A percentile compares a stretch with the other conserved stretches of the same genome.
Conservation (phyloP, 257 asterid genomes). For the Petrea volubilis region DNA sequence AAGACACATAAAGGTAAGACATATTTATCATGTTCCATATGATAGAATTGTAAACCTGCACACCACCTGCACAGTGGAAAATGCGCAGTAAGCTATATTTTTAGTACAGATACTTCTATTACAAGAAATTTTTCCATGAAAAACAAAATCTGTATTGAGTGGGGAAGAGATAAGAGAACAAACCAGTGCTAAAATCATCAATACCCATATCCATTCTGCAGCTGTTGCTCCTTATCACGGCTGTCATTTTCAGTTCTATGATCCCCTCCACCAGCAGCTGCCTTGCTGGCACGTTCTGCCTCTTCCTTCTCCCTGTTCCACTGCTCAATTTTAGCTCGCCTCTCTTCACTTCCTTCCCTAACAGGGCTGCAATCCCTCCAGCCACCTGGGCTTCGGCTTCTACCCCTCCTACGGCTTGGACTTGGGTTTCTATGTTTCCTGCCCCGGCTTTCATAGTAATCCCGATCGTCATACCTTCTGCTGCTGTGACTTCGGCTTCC, state of each 20-base stretch:
- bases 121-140: background rate
- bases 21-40: conserved; percentile 59
- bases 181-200: conserved; percentile 50
- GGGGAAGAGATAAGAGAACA: conserved; percentile 38
- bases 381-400: conserved; percentile 76
- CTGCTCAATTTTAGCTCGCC: conserved; percentile 92
- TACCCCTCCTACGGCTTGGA: conserved; percentile 62
- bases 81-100: conserved; percentile 73
- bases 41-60: conserved; percentile 87
- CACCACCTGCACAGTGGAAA: conserved; percentile 99
- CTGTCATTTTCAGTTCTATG: conserved; percentile 30
- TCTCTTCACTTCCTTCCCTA: conserved; percentile 98
- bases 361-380: conserved; percentile 70
- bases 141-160: background rate
- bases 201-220: conserved; percentile 48
- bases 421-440: conserved; percentile 65
- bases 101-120: conserved; percentile 20
- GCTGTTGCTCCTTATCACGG: conserved; percentile 21
- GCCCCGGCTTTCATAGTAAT: conserved; percentile 75
- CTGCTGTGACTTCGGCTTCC: conserved; percentile 68
- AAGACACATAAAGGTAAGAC: conserved; percentile 13
- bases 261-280: conserved; percentile 24
- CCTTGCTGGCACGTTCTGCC: conserved; percentile 47
- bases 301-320: conserved; percentile 96
- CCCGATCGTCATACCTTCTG: conserved; percentile 77